phyloP scores from a whole-genome alignment of 495 filamentous ascomycete species.

The Lophiotrema nucula region DNA sequence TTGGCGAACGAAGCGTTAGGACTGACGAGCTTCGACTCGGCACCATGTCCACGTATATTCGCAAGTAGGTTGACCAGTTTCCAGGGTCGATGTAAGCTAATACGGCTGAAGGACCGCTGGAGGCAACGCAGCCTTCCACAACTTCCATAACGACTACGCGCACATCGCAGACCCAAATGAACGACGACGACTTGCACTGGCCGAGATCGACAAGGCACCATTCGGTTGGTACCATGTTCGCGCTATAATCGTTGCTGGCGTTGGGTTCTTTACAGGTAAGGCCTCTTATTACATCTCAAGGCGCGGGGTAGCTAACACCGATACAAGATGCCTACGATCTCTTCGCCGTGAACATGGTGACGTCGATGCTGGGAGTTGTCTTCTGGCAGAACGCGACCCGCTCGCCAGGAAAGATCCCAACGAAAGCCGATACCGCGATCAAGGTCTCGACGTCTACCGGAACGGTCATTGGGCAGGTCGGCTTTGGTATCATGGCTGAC shows the following conservation, averaged over 20 bases:
- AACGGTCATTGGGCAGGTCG: constrained; percentile 80
- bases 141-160: constrained; percentile 35
- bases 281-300: background rate
- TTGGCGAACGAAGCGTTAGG: background rate
- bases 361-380: constrained; percentile 66
- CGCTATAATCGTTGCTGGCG: constrained; percentile 73
- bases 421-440: constrained; percentile 63
- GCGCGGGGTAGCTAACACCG: background rate
- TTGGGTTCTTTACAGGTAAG: constrained; percentile 77
- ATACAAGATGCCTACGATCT: constrained; percentile 66
- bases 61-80: background rate
- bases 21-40: background rate
- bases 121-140: constrained; percentile 27
- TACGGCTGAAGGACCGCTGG: constrained; percentile 7
- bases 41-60: no score
- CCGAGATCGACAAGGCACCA: constrained; percentile 74
- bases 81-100: background rate
- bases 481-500: constrained; percentile 80
- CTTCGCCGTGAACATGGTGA: constrained; percentile 69
- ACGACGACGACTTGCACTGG: constrained; percentile 69
- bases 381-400: constrained; percentile 66
- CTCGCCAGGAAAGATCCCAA: constrained; percentile 41
- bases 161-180: constrained; percentile 70
- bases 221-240: constrained; percentile 80
- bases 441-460: constrained; percentile 83